A percentile compares a stretch with the other conserved stretches of the same genome.
phyloP scores from a whole-genome alignment of 1,284 basidiomycete genomes.

The Moesziomyces antarcticus region DNA sequence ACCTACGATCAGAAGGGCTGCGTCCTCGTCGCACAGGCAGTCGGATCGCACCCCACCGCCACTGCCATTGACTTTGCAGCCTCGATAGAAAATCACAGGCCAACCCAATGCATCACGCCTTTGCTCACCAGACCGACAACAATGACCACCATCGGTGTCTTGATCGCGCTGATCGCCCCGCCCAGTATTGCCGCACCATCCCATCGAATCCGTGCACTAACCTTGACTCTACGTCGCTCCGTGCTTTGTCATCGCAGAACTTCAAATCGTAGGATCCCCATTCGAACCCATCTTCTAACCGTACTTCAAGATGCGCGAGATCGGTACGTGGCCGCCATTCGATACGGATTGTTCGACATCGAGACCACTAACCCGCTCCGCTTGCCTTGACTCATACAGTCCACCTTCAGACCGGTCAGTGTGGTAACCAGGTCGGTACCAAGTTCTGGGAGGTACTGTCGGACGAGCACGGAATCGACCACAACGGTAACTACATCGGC shows the following conservation, averaged over 20 bases:
- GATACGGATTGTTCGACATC: neutral
- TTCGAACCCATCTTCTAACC: conserved; percentile 24
- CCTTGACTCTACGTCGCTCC: neutral
- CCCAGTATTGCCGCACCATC: neutral
- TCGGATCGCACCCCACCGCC: no score
- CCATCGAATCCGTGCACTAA: neutral
- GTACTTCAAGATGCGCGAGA: conserved; percentile 53
- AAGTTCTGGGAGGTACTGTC: conserved; percentile 99
- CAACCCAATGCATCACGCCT: no score
- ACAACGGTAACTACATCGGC: conserved; percentile 89
- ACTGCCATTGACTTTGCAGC: no score
- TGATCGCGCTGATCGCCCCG: neutral
- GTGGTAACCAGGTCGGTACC: conserved; percentile 73
- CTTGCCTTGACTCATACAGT: conserved; percentile 33
- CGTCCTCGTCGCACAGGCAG: no score
- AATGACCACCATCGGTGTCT: neutral
- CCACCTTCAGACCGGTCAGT: conserved; percentile 68
- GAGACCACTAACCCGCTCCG: conserved; percentile 6
- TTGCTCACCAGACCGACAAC: neutral
- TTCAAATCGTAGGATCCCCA: conserved; percentile 7
- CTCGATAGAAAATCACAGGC: no score
- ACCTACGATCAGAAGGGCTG: no score
- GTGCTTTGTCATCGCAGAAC: neutral
- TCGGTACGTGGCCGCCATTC: conserved; percentile 31
- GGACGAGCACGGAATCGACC: conserved; percentile 95